These are phyloP conservation scores for Trichoderma koningiopsis DNA, from an alignment of 2,329 filamentous ascomycete species.

Conservation along the genomic window DNA sequence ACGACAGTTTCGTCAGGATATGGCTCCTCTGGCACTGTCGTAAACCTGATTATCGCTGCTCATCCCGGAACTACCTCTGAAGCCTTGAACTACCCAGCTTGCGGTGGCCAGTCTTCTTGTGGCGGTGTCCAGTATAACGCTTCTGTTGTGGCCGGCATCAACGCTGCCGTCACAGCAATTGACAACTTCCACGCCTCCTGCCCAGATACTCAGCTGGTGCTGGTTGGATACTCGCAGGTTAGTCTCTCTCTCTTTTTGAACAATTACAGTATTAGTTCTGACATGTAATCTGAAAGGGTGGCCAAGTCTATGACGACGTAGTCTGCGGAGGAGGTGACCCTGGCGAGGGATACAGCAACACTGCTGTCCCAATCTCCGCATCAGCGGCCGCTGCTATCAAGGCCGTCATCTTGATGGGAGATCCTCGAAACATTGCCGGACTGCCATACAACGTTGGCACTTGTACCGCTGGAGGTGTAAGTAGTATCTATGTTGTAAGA, in stretches of 20 bases:
- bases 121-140: conserved; percentile 60
- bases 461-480: conserved; percentile 52
- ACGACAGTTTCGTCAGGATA: conserved; percentile 55
- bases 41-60: conserved; percentile 51
- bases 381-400: conserved; percentile 58
- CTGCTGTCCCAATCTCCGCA: conserved; percentile 46
- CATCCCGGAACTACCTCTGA: conserved; percentile 56
- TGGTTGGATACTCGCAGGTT: conserved; percentile 65
- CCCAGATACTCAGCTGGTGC: conserved; percentile 58
- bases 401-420: conserved; percentile 66
- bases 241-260: not conserved
- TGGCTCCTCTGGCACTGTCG: conserved; percentile 52
- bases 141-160: conserved; percentile 40
- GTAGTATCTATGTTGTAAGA: conserved; percentile 30
- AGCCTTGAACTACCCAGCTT: conserved; percentile 63
- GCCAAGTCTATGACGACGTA: conserved; percentile 65
- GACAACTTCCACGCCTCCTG: conserved; percentile 59
- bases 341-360: conserved; percentile 48
- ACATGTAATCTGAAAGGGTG: conserved; percentile 45
- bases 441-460: conserved; percentile 58
- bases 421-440: conserved; percentile 59
- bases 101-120: conserved; percentile 61
- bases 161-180: conserved; percentile 42
- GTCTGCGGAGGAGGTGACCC: conserved; percentile 60
- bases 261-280: not conserved